These are phyloP conservation scores for Pluteus cervinus DNA, from an alignment of 768 basidiomycete genomes.

Conservation along the genomic window DNA sequence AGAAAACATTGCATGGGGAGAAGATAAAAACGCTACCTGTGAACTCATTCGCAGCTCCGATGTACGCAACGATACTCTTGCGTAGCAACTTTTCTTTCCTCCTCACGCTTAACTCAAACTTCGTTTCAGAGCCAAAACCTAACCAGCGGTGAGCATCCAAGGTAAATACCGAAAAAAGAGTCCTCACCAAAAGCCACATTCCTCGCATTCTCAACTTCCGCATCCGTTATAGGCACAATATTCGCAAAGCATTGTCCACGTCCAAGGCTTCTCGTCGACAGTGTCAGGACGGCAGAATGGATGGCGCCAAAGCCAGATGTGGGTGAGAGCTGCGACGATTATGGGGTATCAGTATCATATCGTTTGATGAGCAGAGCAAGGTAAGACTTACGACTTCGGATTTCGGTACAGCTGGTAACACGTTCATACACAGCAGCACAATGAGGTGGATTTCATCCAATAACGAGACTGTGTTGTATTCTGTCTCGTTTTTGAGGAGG, in stretches of 20 bases:
- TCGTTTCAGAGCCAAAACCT: constrained; percentile 50
- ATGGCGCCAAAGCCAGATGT: constrained; percentile 81
- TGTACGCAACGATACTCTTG: constrained; percentile 58
- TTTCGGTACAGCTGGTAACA: constrained; percentile 67
- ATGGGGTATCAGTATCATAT: constrained; percentile 4
- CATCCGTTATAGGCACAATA: constrained; percentile 60
- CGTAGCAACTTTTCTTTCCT: constrained; percentile 53
- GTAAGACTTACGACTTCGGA: constrained; percentile 63
- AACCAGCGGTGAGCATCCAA: constrained; percentile 3
- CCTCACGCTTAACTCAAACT: constrained; percentile 53
- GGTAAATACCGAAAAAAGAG: background rate
- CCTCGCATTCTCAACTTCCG: constrained; percentile 52
- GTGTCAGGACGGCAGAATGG: constrained; percentile 69
- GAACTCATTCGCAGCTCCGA: constrained; percentile 68
- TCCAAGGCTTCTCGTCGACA: constrained; percentile 69
- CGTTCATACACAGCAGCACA: constrained; percentile 60
- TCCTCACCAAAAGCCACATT: constrained; percentile 48
- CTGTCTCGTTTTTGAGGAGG: constrained; percentile 69
- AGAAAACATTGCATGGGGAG: background rate
- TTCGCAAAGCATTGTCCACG: constrained; percentile 49
- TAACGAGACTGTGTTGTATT: constrained; percentile 53
- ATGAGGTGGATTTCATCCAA: constrained; percentile 80
- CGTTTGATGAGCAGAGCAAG: background rate
- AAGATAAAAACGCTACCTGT: constrained; percentile 36
- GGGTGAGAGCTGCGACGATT: constrained; percentile 41